These are phyloP conservation scores for Fusarium sp. DNA, from an alignment of 2,329 filamentous ascomycete genomes.

Conservation along the genomic window DNA sequence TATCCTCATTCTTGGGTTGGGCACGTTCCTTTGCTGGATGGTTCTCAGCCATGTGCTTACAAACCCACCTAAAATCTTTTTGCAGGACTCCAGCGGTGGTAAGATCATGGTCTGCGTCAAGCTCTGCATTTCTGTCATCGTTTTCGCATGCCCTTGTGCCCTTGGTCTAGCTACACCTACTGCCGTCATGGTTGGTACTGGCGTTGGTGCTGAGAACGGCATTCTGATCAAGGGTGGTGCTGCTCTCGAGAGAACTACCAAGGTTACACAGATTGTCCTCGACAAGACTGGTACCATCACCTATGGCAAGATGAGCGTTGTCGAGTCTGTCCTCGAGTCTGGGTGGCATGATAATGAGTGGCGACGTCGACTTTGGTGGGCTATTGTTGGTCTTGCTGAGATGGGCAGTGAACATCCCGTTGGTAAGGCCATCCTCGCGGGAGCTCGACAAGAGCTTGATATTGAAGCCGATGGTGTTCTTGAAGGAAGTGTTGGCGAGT, in stretches of 20 bases:
- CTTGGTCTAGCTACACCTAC: constrained; percentile 96
- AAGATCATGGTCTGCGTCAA: constrained; percentile 97
- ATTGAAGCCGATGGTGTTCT: constrained; percentile 77
- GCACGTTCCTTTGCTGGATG: constrained; percentile 95
- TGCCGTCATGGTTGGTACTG: constrained; percentile 99
- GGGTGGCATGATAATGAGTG: constrained; percentile 76
- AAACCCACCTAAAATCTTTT: constrained; percentile 89
- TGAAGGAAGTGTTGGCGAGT: constrained; percentile 86
- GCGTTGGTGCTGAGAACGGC: constrained; percentile 91
- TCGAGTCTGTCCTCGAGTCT: constrained; percentile 72
- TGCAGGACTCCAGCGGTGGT: constrained; percentile 81
- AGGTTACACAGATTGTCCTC: constrained; percentile 87
- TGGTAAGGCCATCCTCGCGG: constrained; percentile 83
- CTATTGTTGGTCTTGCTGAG: constrained; percentile 93
- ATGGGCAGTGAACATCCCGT: constrained; percentile 96
- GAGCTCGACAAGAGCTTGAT: constrained; percentile 79
- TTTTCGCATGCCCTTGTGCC: constrained; percentile 96
- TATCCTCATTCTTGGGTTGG: constrained; percentile 83
- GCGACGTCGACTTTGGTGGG: constrained; percentile 87
- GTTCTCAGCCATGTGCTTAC: constrained; percentile 85
- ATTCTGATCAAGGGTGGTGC: constrained; percentile 98
- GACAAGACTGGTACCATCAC: constrained; percentile 98
- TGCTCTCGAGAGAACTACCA: constrained; percentile 88
- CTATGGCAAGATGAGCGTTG: constrained; percentile 93
- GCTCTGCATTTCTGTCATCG: constrained; percentile 97